Evolutionary conservation across 2,329 filamentous ascomycete species (phyloP), one percentile per base, ranked within the genome.

Genomic region (Lomentospora prolificans): DNA sequence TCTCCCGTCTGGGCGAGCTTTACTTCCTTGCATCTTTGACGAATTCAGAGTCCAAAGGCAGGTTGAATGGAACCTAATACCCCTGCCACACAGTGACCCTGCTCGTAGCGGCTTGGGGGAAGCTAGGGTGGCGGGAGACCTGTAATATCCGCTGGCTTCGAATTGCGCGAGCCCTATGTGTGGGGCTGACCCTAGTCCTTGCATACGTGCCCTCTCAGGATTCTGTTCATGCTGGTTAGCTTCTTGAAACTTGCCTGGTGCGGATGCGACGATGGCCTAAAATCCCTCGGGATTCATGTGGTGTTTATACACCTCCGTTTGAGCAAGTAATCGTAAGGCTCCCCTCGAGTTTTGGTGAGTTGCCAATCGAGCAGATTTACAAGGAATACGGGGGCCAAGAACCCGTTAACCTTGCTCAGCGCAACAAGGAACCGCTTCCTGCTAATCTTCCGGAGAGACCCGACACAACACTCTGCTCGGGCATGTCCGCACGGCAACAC

Each of bases 321-420:
- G 2, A 52, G 56, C 28, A 69, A 67, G 57, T 46, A 28, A 30
- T 61, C 46, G 17, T 59, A 22, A 59, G 56, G 41, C 52, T 58
- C 50, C 51, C 55, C 14, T 57, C 56, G 17, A 55, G 31, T 12
- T 55, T 61, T 14, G 59, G 67, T 56, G 5, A 61, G 0, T 62
- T 70, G 17, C 68, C 67, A 1, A 59, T 66, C 5, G 53, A 65
- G 19, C 60, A 70, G 55, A 56, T 71, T 3, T 63, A 68, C 55
- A 57, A 68, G 41, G 57, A 60, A 57, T 67, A 65, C 48, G 65
- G 65, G 6, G 36, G 63, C n/a, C 66, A 66, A 0, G 60, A 67
- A 57, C 63, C 60, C 39, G 58, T 66, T 2, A 53, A 63, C 4
- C 54, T 71, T 53, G 63, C 57, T 12, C 57, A 57, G 28, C 17